Base-by-base conservation (phyloP, 176 grass and related monocot genomes). In the Triticum monococcum region DNA sequence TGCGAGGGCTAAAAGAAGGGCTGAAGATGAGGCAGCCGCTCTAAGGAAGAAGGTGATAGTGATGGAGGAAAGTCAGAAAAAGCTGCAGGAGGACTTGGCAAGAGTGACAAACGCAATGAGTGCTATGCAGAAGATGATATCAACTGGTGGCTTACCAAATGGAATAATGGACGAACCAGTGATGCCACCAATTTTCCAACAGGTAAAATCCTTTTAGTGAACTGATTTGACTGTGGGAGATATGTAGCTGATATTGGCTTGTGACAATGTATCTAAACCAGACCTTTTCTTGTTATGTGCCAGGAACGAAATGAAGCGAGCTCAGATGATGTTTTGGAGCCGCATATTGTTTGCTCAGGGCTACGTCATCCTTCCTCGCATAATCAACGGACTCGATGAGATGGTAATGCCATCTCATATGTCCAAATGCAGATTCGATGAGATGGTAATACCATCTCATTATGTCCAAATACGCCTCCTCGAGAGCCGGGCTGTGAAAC, bases 31-130 rank as follows among this genome's bases (percentile, higher is more conserved):
- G 69, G 75, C 78, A 38, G 81, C 32, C n/a, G 24, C 69, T 22
- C 37, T 85, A 77, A 91, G 80, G 86, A 82, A 89, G 45, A 91
- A 94, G 65, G 87, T 91, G 25, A 64, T 87, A n/a, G 76, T 56
- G 28, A 89, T 89, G 89, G 87, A 94, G 76, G 84, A 81, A 89
- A 80, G 67, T 17, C 85, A 94, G 56, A 81, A 81, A 79, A 88
- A 75, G 61, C 72, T 91, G 89, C 74, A 87, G 72, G 68, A 83
- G 36, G 73, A 88, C 69, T 86, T 84, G 69, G 50, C 68, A 20
- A 82, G 28, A 12, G 78, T 91, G 86, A 86, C 25, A 26, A 45
- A 60, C 8, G 46, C 77, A 84, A 73, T 75, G 60, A 76, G 36
- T 23, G 78, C 54, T 54, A 62, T 73, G 77, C 78, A 82, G 30